Conservation (phyloP, 2,329 filamentous ascomycete genomes). For the Trichoderma sp. region DNA sequence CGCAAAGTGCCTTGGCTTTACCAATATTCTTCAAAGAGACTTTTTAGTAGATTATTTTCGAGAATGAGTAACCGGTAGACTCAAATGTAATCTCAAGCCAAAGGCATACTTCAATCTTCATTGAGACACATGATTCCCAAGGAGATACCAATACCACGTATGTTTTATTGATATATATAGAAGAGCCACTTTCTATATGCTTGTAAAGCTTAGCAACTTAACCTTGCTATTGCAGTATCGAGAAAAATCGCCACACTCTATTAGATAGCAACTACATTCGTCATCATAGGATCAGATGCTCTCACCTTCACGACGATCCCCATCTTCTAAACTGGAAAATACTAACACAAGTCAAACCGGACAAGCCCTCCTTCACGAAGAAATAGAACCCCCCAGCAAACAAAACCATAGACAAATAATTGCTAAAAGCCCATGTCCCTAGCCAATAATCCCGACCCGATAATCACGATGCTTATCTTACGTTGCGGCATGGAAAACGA, state of each 20-base stretch:
- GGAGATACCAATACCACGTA: no score
- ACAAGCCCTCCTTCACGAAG: not conserved
- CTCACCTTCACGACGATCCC: not conserved
- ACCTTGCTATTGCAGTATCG: not conserved
- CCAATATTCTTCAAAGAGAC: not conserved
- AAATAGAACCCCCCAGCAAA: not conserved
- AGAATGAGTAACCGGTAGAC: not conserved
- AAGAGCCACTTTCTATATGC: not conserved
- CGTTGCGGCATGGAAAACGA: not conserved
- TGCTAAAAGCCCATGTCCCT: not conserved
- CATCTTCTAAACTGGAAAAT: not conserved
- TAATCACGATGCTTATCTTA: slow-evolving; percentile 11
- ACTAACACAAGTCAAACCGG: not conserved
- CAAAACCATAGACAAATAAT: not conserved
- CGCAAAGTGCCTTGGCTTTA: not conserved
- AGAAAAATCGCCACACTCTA: not conserved
- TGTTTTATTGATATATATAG: no score
- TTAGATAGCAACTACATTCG: not conserved
- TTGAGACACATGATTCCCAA: not conserved
- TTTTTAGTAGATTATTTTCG: not conserved
- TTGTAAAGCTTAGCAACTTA: not conserved
- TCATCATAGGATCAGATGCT: not conserved
- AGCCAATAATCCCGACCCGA: not conserved
- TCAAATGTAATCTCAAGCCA: not conserved
- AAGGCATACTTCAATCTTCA: not conserved